Base-by-base conservation (phyloP, 305 asterid species). In the Solanum hybrid region DNA sequence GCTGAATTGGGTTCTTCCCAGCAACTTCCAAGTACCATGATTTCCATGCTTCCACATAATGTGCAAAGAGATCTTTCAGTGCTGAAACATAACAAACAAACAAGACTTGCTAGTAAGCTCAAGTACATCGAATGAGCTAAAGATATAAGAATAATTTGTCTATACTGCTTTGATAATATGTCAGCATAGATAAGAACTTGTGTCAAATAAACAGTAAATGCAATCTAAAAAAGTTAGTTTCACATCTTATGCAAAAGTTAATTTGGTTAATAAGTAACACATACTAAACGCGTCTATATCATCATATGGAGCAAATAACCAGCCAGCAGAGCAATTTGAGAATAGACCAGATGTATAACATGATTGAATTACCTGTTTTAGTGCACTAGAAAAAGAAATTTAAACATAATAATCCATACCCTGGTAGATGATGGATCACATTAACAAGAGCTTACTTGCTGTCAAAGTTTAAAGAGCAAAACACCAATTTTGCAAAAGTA, bases 1-100 rank as follows among this genome's bases (percentile, higher is more conserved):
- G 91, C 78, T 93, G 93, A 86, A 93, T 88, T 35, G 97, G 94
- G 88, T 92, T 94, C 97, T 95, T 95, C 89, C 94, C 97, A 80
- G 96, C 96, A 88, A 95, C 96, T 92, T 97, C 99, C 92, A 95
- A 92, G 93, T 93, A 95, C 99, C 99, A 97, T 32, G 99, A 95
- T 80, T 94, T 93, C 98, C 98, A 97, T 19, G 99, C 99, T 90
- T 96, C 99, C 72, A 92, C 96, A 73, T 94, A 97, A 91, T 96
- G 99, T n/a, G 95, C 92, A 88, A 97, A 96, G 11, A 97, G 98
- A 90, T 97, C 99, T 90, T 94, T 95, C 92, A 97, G 73, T 86
- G 98, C 99, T 97, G 98, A 84, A 88, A 91, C 35, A 82, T 36
- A 66, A 91, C 87, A 86, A 75, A 69, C 85, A 73, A 78, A 87